These are phyloP conservation scores for Xylariaceae sp. DNA, from an alignment of 2,329 filamentous ascomycete species.

Conservation along the genomic window DNA sequence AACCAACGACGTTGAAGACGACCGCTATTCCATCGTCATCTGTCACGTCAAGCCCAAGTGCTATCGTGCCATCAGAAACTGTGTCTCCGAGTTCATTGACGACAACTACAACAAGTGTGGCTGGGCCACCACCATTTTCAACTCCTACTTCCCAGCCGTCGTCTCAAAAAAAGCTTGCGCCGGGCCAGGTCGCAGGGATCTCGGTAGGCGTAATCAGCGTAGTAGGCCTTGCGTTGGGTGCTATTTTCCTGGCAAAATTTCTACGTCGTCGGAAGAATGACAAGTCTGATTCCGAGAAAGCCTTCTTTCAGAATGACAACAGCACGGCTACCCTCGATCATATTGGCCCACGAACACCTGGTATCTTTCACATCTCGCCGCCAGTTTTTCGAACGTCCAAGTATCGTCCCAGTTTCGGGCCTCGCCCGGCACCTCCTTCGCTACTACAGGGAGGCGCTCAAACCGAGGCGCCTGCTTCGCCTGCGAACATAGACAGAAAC, in stretches of 20 bases:
- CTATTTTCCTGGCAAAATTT: slow-evolving; percentile 43
- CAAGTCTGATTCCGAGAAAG: slow-evolving; percentile 32
- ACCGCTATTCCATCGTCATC: background rate
- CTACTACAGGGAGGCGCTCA: slow-evolving; percentile 20
- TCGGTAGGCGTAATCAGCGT: slow-evolving; percentile 49
- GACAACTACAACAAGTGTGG: background rate
- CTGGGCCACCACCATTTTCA: background rate
- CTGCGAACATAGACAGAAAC: slow-evolving; percentile 26
- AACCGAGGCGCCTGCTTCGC: slow-evolving; percentile 11
- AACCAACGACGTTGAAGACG: background rate
- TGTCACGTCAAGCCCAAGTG: slow-evolving; percentile 12
- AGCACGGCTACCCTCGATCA: slow-evolving; percentile 34
- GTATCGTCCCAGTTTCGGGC: slow-evolving; percentile 27
- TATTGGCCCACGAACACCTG: slow-evolving; percentile 20
- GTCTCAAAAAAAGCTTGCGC: slow-evolving; percentile 27
- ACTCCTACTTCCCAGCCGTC: slow-evolving; percentile 9
- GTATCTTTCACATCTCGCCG: slow-evolving; percentile 40
- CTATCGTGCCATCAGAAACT: slow-evolving; percentile 4
- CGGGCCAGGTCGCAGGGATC: slow-evolving; percentile 53
- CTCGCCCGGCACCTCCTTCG: slow-evolving; percentile 17
- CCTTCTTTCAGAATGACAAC: slow-evolving; percentile 36
- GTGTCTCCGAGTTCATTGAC: slow-evolving; percentile 1
- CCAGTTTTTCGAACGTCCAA: slow-evolving; percentile 32
- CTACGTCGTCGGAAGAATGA: slow-evolving; percentile 38
- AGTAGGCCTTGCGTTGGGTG: slow-evolving; percentile 42